A percentile compares a stretch with the other conserved stretches of the same genome.
phyloP scores from a whole-genome alignment of 2,329 filamentous ascomycete genomes.

The Tolypocladium ovalisporum region DNA sequence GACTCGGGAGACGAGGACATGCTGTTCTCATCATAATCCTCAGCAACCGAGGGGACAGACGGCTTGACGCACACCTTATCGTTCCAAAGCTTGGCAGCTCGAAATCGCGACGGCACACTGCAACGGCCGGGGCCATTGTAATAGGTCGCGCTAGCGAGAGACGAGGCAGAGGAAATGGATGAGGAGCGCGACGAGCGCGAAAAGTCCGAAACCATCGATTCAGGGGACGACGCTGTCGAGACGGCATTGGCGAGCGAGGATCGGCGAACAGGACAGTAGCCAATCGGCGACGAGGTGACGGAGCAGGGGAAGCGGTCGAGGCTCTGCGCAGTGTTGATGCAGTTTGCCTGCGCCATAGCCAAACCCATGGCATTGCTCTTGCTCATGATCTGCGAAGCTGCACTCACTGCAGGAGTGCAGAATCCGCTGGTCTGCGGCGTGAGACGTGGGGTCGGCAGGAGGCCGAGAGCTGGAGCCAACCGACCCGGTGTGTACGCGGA shows the following conservation, averaged over 20 bases:
- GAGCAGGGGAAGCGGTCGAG: constrained; percentile 41
- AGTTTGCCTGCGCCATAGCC: constrained; percentile 46
- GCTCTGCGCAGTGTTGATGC: constrained; percentile 32
- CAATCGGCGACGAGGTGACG: constrained; percentile 40
- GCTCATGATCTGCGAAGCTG: constrained; percentile 36
- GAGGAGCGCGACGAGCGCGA: constrained; percentile 53
- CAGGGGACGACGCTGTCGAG: constrained; percentile 53
- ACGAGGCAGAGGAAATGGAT: constrained; percentile 53
- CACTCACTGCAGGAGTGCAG: constrained; percentile 50
- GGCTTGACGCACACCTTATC: constrained; percentile 44
- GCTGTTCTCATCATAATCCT: constrained; percentile 40
- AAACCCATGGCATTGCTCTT: constrained; percentile 47
- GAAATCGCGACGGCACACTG: constrained; percentile 54
- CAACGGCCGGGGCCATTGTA: constrained; percentile 27
- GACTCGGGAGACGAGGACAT: constrained; percentile 46
- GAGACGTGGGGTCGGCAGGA: constrained; percentile 47
- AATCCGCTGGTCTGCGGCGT: constrained; percentile 45
- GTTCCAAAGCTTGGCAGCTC: constrained; percentile 45
- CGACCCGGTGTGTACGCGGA: constrained; percentile 33
- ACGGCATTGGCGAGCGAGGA: constrained; percentile 53
- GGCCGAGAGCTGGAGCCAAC: constrained; percentile 39
- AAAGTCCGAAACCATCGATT: constrained; percentile 56
- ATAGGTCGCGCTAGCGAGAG: constrained; percentile 46
- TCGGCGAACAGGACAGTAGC: constrained; percentile 37
- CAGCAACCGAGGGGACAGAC: constrained; percentile 45